Percentiles rank a stretch among this genome's conserved stretches.
These are phyloP conservation scores for Leishmania gerbilli DNA, from an alignment of 208 protist species.

Conservation along the genomic window DNA sequence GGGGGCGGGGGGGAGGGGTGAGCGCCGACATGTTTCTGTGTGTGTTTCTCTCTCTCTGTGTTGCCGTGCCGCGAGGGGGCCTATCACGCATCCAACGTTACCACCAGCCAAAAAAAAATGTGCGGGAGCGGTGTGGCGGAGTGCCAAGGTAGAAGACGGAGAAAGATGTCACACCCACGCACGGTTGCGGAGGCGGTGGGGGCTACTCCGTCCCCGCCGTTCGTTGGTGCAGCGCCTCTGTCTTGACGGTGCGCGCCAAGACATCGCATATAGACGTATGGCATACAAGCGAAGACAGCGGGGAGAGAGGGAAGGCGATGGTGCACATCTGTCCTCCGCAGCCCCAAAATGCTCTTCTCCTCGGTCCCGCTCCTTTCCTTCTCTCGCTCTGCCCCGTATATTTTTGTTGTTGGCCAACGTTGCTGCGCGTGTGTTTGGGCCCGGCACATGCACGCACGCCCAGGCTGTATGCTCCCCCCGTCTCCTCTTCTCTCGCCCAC, in stretches of 20 bases:
- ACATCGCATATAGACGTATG: neutral
- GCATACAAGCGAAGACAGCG: neutral
- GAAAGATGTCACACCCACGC: neutral
- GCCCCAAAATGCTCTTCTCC: neutral
- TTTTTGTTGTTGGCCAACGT: neutral
- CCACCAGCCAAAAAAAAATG: neutral
- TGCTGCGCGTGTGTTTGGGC: neutral
- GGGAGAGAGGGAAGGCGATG: neutral
- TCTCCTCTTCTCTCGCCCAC: neutral
- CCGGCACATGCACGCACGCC: neutral
- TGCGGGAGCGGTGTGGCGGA: neutral
- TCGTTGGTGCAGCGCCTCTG: neutral
- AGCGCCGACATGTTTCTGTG: neutral
- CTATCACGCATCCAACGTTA: neutral
- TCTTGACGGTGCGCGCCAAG: neutral
- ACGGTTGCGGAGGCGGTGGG: neutral
- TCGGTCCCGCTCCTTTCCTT: neutral
- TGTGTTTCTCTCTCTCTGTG: neutral
- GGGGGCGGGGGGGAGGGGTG: neutral
- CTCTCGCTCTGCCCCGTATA: neutral
- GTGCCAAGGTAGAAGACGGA: neutral
- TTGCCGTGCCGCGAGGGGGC: neutral
- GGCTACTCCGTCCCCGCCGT: neutral
- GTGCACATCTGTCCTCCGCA: neutral
- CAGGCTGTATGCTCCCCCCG: neutral